Evolutionary conservation across 177 flowering plant species (phyloP), one percentile per base, ranked within the genome.

Genomic region (Tripterygium wilfordii): DNA sequence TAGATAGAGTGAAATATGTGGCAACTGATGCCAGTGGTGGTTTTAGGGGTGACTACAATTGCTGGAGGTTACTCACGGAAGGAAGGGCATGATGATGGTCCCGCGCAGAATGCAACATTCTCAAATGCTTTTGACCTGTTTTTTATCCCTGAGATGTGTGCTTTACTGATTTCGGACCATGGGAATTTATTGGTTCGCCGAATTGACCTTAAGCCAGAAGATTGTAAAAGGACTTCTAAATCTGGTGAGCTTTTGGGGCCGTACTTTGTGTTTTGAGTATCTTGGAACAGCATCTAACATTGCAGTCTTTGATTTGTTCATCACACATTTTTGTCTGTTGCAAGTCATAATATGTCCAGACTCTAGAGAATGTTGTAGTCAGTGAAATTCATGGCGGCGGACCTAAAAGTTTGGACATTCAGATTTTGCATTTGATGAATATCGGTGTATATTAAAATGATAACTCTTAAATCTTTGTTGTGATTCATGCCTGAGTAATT

Each of bases 21-120:
- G 5, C 7, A 36, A 23, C 14, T 16, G 35, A 27, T 5, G 35
- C 17, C 2, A 15, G 10, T 2, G 45, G 1, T 24, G 17, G 40
- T 51, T 45, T 37, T 55, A 85, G 96, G 96, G 58, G 96, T 81
- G 61, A 74, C 77, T 4, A 88, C 91, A 16, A 88, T 83, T 60
- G 95, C 87, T 43, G 91, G 91, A 38, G 91, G 89, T 10, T 45
- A 32, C 58, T 56, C 80, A 13, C 28, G 45, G 39, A 64, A 40
- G 24, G 2, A 59, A 4, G 89, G 95, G 19, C 47, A 45, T 16
- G 41, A 29, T 2, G 96, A 85, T 67, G 91, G 95, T 21, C 89
- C 95, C 47, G 88, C 74, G 18, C 78, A 66, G 36, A 64, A 81
- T 67, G 91, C 95, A 14, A 54, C 85, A 3, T 85, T 88, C 48